Base-by-base conservation (phyloP, 2,329 filamentous ascomycete species). In the Juglanconis oblonga region DNA sequence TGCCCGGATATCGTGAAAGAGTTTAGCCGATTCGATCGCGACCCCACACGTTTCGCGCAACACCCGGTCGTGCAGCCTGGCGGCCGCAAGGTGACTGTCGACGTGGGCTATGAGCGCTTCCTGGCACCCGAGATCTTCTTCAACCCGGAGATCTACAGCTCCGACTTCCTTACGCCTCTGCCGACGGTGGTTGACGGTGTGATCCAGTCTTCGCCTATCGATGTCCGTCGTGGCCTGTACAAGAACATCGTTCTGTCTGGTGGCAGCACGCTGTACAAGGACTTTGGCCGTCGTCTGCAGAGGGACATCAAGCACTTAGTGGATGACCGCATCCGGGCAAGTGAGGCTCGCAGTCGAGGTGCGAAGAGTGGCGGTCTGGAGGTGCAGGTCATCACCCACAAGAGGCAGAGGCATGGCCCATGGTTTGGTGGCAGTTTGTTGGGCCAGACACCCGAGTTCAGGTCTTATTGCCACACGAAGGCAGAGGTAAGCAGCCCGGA, bases 171-270 rank as follows among this genome's bases (percentile, higher is more conserved):
- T 66, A 99, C 95, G 11, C 95, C 95, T 13, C 85, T 99, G 8
- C 95, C 95, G 31, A 90, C 86, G 54, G 95, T 99, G 54, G 96
- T 99, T 64, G 95, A 99, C 72, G 90, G 89, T 59, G 95, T 98
- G 65, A 99, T 99, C 69, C 95, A 99, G 77, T 94, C 92, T 59
- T 97, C 94, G 38, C 95, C 95, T 47, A 99, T 99, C 69, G 95
- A 99, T 72, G 96, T 99, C 50, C 90, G 95, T 71, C 87, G 95
- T 77, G 95, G 95, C 47, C 83, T 99, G 42, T 99, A 99, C 86
- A 99, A 99, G 87, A 99, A 99, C 79, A 99, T 99, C 77, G 95
- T 99, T 40, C 83, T 99, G 42, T 98, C 94, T 3, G 95, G 95
- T 73, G 95, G 95, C 69, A 97, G 93, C 67, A 99, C 95, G 29